Percentiles rank a stretch among this genome's conserved stretches.
These are phyloP conservation scores for Citrullus amarus DNA, from an alignment of 306 rosid species.

Conservation along the genomic window DNA sequence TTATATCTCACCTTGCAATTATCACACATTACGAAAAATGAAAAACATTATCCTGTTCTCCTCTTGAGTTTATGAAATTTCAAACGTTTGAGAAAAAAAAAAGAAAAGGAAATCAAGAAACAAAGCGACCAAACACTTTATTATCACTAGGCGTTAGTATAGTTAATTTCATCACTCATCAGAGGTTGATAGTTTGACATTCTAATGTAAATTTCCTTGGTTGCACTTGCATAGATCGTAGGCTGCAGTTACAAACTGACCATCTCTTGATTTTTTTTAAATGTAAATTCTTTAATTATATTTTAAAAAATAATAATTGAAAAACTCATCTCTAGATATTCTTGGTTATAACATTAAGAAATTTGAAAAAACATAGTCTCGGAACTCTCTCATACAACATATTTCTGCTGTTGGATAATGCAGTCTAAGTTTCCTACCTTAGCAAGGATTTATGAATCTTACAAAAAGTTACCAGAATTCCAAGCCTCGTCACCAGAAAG, in stretches of 20 bases:
- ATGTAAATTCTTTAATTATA: too few species aligned
- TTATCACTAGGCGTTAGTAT: background rate
- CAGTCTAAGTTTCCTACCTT: conserved; percentile 35
- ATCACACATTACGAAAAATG: background rate
- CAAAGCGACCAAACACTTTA: background rate
- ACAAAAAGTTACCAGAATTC: conserved; percentile 27
- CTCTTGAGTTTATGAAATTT: background rate
- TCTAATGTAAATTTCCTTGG: background rate
- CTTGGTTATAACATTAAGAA: background rate
- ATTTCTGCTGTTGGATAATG: conserved; percentile 7
- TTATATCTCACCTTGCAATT: background rate
- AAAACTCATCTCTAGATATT: too few species aligned
- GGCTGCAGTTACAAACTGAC: background rate
- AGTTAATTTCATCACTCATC: background rate
- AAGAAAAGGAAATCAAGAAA: background rate
- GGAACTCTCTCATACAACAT: background rate
- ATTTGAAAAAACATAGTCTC: background rate
- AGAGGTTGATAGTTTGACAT: background rate
- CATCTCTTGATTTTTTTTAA: background rate
- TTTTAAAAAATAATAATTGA: too few species aligned
- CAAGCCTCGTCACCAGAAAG: conserved; percentile 31
- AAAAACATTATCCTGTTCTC: background rate
- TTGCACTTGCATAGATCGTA: background rate
- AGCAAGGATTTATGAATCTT: conserved; percentile 27
- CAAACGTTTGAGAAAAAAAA: background rate